Percentiles rank a stretch among this genome's conserved stretches.
phyloP scores from a whole-genome alignment of 2,329 filamentous ascomycete genomes.

The Alternaria sp. region DNA sequence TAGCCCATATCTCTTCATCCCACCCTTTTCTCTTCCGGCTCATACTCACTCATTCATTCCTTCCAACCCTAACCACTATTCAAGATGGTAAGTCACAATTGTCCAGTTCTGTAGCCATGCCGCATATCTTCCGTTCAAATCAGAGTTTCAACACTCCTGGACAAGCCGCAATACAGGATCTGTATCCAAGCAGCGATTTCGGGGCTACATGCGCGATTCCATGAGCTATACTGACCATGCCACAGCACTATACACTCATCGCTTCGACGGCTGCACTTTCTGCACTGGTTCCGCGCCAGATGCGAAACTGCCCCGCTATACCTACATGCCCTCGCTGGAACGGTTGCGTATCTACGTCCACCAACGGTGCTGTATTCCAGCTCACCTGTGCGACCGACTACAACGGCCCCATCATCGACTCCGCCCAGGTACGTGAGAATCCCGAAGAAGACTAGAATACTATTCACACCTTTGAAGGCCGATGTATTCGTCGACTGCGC shows the following conservation, averaged over 20 bases:
- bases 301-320: slow-evolving; percentile 1
- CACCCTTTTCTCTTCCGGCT: background rate
- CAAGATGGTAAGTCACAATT: slow-evolving; percentile 2
- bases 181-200: background rate
- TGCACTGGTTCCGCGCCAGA: background rate
- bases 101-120: background rate
- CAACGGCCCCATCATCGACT: slow-evolving; percentile 9
- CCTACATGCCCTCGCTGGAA: slow-evolving; percentile 16
- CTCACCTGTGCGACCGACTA: slow-evolving; percentile 15
- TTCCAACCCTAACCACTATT: background rate
- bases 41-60: background rate
- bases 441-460: background rate
- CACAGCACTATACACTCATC: slow-evolving; percentile 3
- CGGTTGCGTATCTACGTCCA: slow-evolving; percentile 10
- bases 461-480: slow-evolving; percentile 5
- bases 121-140: background rate
- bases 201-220: background rate
- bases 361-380: slow-evolving; percentile 14
- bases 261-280: background rate
- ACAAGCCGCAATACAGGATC: background rate
- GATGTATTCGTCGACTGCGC: slow-evolving; percentile 11
- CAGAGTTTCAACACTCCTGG: background rate
- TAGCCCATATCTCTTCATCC: background rate
- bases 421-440: background rate
- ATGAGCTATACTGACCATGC: background rate